Evolutionary conservation across 2,329 filamentous ascomycete genomes (phyloP).

Genomic region (Pyrenophora tritici-repentis): DNA sequence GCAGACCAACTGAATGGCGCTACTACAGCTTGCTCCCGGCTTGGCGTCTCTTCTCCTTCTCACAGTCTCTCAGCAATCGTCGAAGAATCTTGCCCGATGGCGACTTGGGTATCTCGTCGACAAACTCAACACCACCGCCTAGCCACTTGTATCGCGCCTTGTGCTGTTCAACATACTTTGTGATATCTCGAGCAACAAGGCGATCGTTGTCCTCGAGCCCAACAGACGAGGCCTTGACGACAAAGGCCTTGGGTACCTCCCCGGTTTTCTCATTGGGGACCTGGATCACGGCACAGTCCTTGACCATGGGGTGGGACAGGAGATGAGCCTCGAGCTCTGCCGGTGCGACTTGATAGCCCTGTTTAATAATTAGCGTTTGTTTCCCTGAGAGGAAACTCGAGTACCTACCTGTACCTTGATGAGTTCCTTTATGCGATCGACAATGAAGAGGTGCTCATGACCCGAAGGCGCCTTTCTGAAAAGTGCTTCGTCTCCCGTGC

Average conservation of each 20-base stretch:
- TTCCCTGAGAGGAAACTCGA: background rate
- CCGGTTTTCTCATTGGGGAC: conserved; percentile 67
- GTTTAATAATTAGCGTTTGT: background rate
- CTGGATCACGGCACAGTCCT: conserved; percentile 78
- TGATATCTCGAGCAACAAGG: conserved; percentile 55
- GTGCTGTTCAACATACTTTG: conserved; percentile 63
- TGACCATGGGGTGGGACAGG: conserved; percentile 73
- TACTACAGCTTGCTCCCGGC: conserved; percentile 68
- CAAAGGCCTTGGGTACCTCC: conserved; percentile 67
- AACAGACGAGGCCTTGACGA: conserved; percentile 62
- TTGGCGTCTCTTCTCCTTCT: conserved; percentile 69
- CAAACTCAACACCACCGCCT: conserved; percentile 61
- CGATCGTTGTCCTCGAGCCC: conserved; percentile 59
- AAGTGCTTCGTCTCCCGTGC: conserved; percentile 79
- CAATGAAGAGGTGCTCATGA: conserved; percentile 81
- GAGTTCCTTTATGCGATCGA: conserved; percentile 79
- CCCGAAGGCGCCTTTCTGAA: conserved; percentile 62
- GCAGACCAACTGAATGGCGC: no score
- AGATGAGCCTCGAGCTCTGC: conserved; percentile 83
- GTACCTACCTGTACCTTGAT: conserved; percentile 75
- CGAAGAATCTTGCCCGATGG: conserved; percentile 67
- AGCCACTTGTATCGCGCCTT: conserved; percentile 68
- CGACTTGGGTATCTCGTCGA: conserved; percentile 61
- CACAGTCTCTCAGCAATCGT: conserved; percentile 71
- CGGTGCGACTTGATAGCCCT: conserved; percentile 82